A percentile compares a stretch with the other conserved stretches of the same genome.
phyloP scores from a whole-genome alignment of 306 rosid species.

The Ochetophila trinervis region DNA sequence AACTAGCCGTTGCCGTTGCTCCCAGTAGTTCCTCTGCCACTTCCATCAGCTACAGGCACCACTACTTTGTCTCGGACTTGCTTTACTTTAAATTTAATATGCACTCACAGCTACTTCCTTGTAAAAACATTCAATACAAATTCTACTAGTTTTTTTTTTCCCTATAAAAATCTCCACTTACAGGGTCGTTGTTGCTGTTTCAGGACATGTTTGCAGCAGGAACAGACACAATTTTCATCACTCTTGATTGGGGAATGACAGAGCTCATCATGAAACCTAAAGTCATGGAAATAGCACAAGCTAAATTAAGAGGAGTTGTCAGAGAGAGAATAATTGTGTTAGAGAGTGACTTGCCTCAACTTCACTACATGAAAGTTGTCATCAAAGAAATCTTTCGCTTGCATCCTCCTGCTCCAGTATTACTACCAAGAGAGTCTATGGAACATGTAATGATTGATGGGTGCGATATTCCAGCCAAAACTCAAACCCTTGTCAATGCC shows the following conservation, averaged over 20 bases:
- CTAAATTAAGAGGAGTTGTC: slow-evolving; percentile 42
- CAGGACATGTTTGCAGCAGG: slow-evolving; percentile 86
- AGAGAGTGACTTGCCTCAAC: slow-evolving; percentile 54
- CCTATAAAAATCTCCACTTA: background rate
- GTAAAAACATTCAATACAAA: background rate
- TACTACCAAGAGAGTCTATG: slow-evolving; percentile 69
- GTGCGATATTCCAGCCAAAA: slow-evolving; percentile 55
- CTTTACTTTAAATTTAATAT: background rate
- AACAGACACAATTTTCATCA: slow-evolving; percentile 61
- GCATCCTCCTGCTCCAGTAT: slow-evolving; percentile 63
- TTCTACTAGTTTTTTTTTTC: background rate
- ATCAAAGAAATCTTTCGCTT: slow-evolving; percentile 54
- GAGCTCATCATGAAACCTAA: slow-evolving; percentile 53
- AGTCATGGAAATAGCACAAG: slow-evolving; percentile 56
- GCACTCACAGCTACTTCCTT: background rate
- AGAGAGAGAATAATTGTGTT: slow-evolving; percentile 41
- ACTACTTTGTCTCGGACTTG: too few species aligned
- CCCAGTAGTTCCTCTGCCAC: too few species aligned
- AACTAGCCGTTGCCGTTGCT: too few species aligned
- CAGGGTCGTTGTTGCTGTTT: slow-evolving; percentile 8
- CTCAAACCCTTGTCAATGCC: slow-evolving; percentile 56
- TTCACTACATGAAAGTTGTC: slow-evolving; percentile 48
- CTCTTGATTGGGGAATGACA: slow-evolving; percentile 74
- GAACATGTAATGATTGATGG: slow-evolving; percentile 54
- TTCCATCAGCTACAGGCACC: too few species aligned